Percentiles rank a stretch among this genome's conserved stretches.
Evolutionary conservation across 345 rosid species (phyloP).

Genomic region (Lumnitzera littorea): DNA sequence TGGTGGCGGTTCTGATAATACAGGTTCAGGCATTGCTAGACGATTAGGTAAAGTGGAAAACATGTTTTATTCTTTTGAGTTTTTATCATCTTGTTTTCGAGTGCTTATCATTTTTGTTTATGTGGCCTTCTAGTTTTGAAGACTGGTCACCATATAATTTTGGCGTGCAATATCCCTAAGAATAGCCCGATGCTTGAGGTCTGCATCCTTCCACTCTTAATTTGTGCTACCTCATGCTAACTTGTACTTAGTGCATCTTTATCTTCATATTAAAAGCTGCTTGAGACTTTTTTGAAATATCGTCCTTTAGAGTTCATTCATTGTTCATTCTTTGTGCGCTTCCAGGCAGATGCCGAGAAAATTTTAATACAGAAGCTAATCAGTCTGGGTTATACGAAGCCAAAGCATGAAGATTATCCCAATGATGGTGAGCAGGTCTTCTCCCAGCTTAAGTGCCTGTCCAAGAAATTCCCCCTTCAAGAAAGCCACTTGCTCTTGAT

Average conservation of each 20-base stretch:
- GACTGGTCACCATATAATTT: constrained; percentile 67
- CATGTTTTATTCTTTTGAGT: neutral
- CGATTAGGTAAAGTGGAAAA: constrained; percentile 46
- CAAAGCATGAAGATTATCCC: constrained; percentile 21
- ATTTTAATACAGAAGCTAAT: constrained; percentile 66
- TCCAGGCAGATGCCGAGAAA: constrained; percentile 77
- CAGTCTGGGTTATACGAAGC: constrained; percentile 51
- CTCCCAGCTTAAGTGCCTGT: neutral
- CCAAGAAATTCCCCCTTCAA: no score
- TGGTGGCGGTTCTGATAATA: constrained; percentile 80
- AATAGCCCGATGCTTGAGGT: constrained; percentile 85
- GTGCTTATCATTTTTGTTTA: neutral
- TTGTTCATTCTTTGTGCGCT: constrained; percentile 5
- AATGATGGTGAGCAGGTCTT: neutral
- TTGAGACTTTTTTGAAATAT: neutral
- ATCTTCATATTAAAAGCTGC: neutral
- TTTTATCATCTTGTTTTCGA: neutral
- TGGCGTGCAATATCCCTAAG: constrained; percentile 86
- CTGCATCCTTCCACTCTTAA: constrained; percentile 1
- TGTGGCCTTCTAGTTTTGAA: constrained; percentile 49
- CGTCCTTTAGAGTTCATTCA: neutral
- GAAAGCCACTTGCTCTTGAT: no score
- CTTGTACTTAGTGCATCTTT: neutral
- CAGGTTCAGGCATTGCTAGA: constrained; percentile 85
- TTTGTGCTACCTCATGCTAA: no score